Percentiles rank a stretch among this genome's conserved stretches.
Conservation (phyloP, 441 rosid species). For the Adansonia gregorii region DNA sequence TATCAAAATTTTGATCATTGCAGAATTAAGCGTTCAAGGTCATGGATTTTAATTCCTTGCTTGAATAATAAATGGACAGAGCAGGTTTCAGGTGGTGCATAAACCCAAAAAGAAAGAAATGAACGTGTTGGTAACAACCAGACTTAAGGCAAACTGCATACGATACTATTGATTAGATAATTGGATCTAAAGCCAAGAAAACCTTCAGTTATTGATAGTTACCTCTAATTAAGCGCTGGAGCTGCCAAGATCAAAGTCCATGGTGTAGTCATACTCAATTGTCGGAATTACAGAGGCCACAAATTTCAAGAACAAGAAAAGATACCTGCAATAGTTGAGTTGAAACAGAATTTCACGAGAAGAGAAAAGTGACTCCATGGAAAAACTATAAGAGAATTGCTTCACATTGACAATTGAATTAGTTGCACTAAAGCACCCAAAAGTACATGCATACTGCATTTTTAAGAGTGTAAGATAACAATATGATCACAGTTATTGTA, state of each 20-base stretch:
- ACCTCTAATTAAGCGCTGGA: conserved; percentile 66
- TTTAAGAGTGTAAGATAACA: conserved; percentile 5
- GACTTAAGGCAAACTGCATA: neutral
- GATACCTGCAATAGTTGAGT: conserved; percentile 29
- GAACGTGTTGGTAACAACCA: neutral
- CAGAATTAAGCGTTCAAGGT: neutral
- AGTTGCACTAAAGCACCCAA: neutral
- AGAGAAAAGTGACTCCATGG: conserved; percentile 13
- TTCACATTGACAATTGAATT: neutral
- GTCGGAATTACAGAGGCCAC: too few species aligned
- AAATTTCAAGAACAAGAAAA: too few species aligned
- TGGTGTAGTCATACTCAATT: too few species aligned
- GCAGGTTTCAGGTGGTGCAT: conserved; percentile 10
- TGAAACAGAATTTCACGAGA: neutral
- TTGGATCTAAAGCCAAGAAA: neutral
- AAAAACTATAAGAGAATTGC: neutral
- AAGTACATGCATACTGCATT: neutral
- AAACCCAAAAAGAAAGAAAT: neutral
- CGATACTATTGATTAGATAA: neutral
- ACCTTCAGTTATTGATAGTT: conserved; percentile 19
- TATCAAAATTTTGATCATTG: neutral
- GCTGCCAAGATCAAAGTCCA: too few species aligned
- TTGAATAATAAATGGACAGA: neutral
- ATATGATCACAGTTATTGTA: neutral
- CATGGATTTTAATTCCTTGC: conserved; percentile 1